Evolutionary conservation across 2,329 filamentous ascomycete genomes (phyloP), one percentile per base, ranked within the genome.

Genomic region (Tolypocladium sp.): DNA sequence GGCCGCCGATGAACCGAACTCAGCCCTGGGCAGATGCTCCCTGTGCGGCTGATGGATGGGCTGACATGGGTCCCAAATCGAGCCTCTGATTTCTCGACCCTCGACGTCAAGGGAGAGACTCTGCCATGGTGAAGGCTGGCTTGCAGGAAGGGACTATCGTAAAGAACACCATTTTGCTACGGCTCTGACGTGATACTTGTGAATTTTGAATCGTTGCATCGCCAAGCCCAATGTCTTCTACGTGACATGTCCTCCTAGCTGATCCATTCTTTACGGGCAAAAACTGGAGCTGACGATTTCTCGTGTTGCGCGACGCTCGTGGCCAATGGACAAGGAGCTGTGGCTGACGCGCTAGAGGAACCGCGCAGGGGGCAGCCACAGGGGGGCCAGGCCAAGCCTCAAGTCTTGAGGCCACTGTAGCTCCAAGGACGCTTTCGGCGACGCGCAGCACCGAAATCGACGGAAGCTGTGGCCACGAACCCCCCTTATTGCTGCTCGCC

Each of bases 401-500:
- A 35, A 7, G 17, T n/a, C 30, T n/a, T 41, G 46, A 41, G 56
- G 56, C 56, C 56, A 57, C 56, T 57, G 46, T 57, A 57, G 44
- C 56, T 57, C 44, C 37, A 53, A 53, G 13, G 30, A 57, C 56
- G 56, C 30, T 51, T 57, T 25, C 56, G 37, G 46, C 56, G 44
- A 53, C 56, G 44, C 44, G 30, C n/a, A 55, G 53, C n/a, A 55
- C 53, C 49, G 13, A 37, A 35, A 38, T 41, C n/a, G 22, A 33
- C 5, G 25, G 13, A n/a, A 40, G 13, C 27, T 52, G 37, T 35
- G 37, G 22, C n/a, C 22, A 30, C 30, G 20, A 51, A 41, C 15
- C 35, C 56, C n/a, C 35, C 56, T 52, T 27, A 17, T 49, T 40
- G 33, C 35, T 40, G 35, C 53, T 55, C 7, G 27, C 4, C 51